These are phyloP conservation scores for Tricholoma flavovirens DNA, from an alignment of 768 basidiomycete species.

Conservation along the genomic window DNA sequence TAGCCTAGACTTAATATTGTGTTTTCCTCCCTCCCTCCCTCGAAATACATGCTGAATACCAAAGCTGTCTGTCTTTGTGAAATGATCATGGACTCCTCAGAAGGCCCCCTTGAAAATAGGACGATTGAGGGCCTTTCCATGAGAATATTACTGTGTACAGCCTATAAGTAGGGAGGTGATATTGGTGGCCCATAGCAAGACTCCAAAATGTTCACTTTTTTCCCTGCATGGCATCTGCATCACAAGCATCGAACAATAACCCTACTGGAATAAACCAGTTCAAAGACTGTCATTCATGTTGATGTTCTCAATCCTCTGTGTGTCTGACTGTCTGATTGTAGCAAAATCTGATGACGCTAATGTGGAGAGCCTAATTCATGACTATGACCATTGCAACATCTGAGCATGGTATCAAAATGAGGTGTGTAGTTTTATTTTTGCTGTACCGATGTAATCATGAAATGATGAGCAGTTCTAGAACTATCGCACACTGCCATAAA, in stretches of 20 bases:
- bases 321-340: conserved; percentile 6
- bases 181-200: not conserved
- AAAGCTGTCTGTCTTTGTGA: not conserved
- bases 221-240: not conserved
- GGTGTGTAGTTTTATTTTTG: no score
- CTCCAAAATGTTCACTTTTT: not conserved
- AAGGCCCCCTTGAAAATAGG: not conserved
- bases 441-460: no score
- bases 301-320: not conserved
- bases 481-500: conserved; percentile 21
- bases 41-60: not conserved
- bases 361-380: conserved; percentile 14
- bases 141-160: not conserved
- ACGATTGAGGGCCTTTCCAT: not conserved
- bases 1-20: not conserved
- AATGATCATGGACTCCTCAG: not conserved
- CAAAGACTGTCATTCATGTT: no score
- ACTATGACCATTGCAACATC: conserved; percentile 23
- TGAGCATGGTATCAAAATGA: conserved; percentile 21
- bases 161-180: not conserved
- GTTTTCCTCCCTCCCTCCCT: no score
- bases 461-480: conserved; percentile 17
- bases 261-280: no score
- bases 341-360: no score
- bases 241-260: conserved; percentile 3